Evolutionary conservation across 352 stramenopile species (phyloP), one percentile per base, ranked within the genome.

Genomic region (Pythium pyrilobum): DNA sequence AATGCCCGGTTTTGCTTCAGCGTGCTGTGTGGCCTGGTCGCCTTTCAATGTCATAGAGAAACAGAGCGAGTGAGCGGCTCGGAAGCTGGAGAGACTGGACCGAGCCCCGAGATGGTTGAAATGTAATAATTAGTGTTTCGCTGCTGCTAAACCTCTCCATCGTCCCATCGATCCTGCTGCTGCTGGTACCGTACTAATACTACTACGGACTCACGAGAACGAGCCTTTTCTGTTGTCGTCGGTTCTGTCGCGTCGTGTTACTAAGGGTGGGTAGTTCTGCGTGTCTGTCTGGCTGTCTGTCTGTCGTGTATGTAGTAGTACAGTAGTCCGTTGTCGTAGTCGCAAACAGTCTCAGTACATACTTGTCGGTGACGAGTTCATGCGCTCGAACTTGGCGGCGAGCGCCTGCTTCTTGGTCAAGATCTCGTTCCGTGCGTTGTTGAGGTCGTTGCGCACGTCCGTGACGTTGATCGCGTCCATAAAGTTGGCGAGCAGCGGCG

Each of bases 401-500:
- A 95, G 69, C 29, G 79, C 80, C 63, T 95, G 85, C 58, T 95
- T 95, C 71, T 92, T 93, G 58, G 85, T 95, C 13, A 95, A 52
- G 52, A 95, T 95, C 57, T 92, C 81, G 52, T 92, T 79, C 37
- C 82, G 67, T 13, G 85, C 90, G 66, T 89, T 95, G 61, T 85
- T 79, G 27, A 95, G 56, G 54, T 95, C 85, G 23, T 89, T 85
- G 16, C 77, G 82, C 47, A 95, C 85, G 66, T 95, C 85, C 49
- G 81, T 89, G 33, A 95, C 85, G 56, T 95, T 95, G 66, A 95
- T 95, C 6, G 83, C 85, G 51, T 95, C 85, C 75, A 95, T 91
- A 48, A 95, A 93, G 58, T 92, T 92, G 29, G 82, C 81, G 28
- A 95, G 59, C 38, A 95, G 71, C 37, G 85, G 85, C 25, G 81